Evolutionary conservation across 2,329 filamentous ascomycete species (phyloP).

Genomic region (Fusarium camptoceras): DNA sequence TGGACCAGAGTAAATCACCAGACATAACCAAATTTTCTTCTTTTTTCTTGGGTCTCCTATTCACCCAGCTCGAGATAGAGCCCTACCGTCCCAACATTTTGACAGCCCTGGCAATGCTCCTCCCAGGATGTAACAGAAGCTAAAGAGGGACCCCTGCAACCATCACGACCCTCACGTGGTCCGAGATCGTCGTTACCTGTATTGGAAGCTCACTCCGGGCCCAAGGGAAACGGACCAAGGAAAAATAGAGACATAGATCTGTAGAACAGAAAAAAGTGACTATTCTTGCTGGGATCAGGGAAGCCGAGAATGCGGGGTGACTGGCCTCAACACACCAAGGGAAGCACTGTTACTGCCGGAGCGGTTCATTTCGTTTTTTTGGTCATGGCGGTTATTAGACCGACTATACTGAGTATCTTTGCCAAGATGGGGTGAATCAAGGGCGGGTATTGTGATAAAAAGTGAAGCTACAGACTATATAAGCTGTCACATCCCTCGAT

Average conservation of each 20-base stretch:
- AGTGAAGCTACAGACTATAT: conserved; percentile 18
- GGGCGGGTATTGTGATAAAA: conserved; percentile 27
- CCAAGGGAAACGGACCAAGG: conserved; percentile 29
- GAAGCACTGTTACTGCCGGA: neutral
- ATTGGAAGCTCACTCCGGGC: conserved; percentile 43
- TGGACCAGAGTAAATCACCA: conserved; percentile 1
- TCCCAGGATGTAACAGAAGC: conserved; percentile 17
- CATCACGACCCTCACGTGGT: conserved; percentile 36
- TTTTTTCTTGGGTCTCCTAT: neutral
- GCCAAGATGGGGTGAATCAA: conserved; percentile 20
- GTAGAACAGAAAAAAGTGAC: neutral
- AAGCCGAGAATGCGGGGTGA: conserved; percentile 36
- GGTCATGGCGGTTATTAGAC: conserved; percentile 22
- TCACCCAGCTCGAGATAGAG: neutral
- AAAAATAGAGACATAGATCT: conserved; percentile 10
- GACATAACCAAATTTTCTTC: neutral
- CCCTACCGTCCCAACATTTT: conserved; percentile 32
- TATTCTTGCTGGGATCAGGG: conserved; percentile 20
- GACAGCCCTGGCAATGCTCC: conserved; percentile 5
- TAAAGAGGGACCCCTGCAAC: conserved; percentile 16
- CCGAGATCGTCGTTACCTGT: conserved; percentile 39
- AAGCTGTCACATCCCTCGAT: conserved; percentile 20
- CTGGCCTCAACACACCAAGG: neutral
- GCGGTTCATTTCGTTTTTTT: conserved; percentile 15
- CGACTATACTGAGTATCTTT: neutral